A percentile compares a stretch with the other conserved stretches of the same genome.
These are phyloP conservation scores for Exophiala xenobiotica DNA, from an alignment of 2,329 filamentous ascomycete genomes.

Conservation along the genomic window DNA sequence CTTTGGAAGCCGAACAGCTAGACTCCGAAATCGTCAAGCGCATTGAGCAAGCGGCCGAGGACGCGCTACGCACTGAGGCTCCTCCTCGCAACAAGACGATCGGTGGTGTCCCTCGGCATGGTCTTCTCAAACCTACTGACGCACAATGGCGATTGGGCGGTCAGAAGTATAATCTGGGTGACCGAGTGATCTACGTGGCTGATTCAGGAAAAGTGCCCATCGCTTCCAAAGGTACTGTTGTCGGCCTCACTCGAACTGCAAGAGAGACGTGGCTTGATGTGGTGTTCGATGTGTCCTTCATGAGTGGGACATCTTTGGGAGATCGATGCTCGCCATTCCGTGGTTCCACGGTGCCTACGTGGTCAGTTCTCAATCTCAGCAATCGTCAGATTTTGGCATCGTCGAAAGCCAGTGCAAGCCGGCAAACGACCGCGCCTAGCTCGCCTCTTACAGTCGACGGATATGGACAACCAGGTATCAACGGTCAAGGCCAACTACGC, in stretches of 20 bases:
- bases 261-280: conserved; percentile 82
- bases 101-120: conserved; percentile 78
- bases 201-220: conserved; percentile 94
- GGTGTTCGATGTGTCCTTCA: conserved; percentile 91
- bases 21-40: conserved; percentile 84
- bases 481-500: conserved; percentile 60
- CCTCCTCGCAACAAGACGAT: conserved; percentile 66
- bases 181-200: conserved; percentile 89
- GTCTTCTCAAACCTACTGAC: conserved; percentile 87
- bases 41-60: conserved; percentile 75
- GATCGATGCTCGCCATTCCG: conserved; percentile 91
- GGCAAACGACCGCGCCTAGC: conserved; percentile 51
- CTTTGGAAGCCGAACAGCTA: conserved; percentile 91
- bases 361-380: conserved; percentile 85
- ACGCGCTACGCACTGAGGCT: conserved; percentile 53
- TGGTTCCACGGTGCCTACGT: conserved; percentile 83
- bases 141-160: conserved; percentile 88
- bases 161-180: conserved; percentile 80
- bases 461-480: conserved; percentile 59
- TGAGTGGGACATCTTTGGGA: conserved; percentile 91
- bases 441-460: conserved; percentile 55
- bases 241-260: conserved; percentile 85
- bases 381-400: conserved; percentile 73
- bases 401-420: conserved; percentile 41
- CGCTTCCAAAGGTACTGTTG: conserved; percentile 86